phyloP scores from a whole-genome alignment of 257 asterid species.

The Solanum microdontum region DNA sequence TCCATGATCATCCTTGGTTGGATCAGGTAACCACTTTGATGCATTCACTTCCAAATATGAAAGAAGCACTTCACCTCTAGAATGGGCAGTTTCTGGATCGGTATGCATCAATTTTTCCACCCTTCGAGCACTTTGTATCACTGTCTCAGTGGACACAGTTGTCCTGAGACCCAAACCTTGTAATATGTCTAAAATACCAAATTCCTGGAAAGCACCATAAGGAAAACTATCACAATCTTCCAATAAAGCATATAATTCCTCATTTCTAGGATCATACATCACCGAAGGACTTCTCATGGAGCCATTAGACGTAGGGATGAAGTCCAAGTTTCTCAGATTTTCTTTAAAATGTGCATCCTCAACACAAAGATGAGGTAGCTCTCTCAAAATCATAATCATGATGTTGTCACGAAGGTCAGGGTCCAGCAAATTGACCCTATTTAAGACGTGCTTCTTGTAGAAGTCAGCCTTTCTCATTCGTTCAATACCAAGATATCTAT shows the following conservation, averaged over 20 bases:
- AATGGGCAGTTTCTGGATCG: constrained; percentile 50
- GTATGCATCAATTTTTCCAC: constrained; percentile 61
- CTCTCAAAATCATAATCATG: constrained; percentile 75
- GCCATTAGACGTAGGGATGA: constrained; percentile 66
- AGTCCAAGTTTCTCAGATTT: constrained; percentile 49
- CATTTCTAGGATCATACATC: constrained; percentile 87
- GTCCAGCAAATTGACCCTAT: constrained; percentile 42
- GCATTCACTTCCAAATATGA: constrained; percentile 89
- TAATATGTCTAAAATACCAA: constrained; percentile 66
- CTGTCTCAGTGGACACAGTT: constrained; percentile 66
- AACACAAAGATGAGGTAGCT: constrained; percentile 70
- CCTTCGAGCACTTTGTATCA: constrained; percentile 70
- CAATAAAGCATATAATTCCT: constrained; percentile 72
- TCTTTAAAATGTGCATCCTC: constrained; percentile 68
- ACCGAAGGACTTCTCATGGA: constrained; percentile 46
- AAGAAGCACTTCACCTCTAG: constrained; percentile 76
- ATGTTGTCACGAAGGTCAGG: constrained; percentile 48
- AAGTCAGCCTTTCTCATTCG: constrained; percentile 74
- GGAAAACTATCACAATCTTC: constrained; percentile 85
- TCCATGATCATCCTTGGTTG: constrained; percentile 37
- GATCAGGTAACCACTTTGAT: constrained; percentile 64
- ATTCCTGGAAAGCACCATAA: constrained; percentile 46
- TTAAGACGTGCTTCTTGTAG: constrained; percentile 48
- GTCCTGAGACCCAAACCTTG: constrained; percentile 87
- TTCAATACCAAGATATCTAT: constrained; percentile 56